Evolutionary conservation across 371 early-diverging fungal species (phyloP).

Genomic region (Mortierella sp.): DNA sequence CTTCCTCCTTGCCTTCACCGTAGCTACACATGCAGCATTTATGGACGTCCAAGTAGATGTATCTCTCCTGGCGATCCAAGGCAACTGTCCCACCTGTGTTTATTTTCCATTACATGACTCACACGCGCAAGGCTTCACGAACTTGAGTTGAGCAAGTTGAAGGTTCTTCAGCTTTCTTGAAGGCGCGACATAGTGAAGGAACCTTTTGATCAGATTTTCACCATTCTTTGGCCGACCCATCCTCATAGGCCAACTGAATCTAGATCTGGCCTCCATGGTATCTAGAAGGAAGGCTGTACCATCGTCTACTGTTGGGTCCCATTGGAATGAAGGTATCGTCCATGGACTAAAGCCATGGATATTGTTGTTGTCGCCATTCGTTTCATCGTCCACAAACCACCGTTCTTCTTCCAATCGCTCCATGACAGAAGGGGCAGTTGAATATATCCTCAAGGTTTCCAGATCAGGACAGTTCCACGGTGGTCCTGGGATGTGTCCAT

Average conservation of each 20-base stretch:
- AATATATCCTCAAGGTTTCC: neutral
- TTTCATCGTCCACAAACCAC: neutral
- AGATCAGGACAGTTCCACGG: neutral
- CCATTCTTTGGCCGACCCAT: neutral
- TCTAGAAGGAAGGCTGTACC: neutral
- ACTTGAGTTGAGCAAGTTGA: conserved; percentile 1
- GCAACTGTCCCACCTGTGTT: too few species aligned
- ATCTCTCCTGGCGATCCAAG: conserved; percentile 1
- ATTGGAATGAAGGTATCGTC: conserved; percentile 2
- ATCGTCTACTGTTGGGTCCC: neutral
- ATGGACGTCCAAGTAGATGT: too few species aligned
- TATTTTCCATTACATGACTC: too few species aligned
- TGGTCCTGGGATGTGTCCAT: neutral
- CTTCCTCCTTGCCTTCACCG: too few species aligned
- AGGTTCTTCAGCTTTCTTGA: conserved; percentile 2
- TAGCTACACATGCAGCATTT: too few species aligned
- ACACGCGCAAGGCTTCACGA: neutral
- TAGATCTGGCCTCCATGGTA: neutral
- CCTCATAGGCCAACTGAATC: neutral
- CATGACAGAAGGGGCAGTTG: too few species aligned
- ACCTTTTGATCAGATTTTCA: neutral
- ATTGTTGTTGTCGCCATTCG: neutral
- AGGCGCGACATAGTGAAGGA: conserved; percentile 1
- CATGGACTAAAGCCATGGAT: neutral
- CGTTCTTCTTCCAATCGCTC: neutral